These are phyloP conservation scores for Solanum acaule DNA, from an alignment of 257 asterid species.

Conservation along the genomic window DNA sequence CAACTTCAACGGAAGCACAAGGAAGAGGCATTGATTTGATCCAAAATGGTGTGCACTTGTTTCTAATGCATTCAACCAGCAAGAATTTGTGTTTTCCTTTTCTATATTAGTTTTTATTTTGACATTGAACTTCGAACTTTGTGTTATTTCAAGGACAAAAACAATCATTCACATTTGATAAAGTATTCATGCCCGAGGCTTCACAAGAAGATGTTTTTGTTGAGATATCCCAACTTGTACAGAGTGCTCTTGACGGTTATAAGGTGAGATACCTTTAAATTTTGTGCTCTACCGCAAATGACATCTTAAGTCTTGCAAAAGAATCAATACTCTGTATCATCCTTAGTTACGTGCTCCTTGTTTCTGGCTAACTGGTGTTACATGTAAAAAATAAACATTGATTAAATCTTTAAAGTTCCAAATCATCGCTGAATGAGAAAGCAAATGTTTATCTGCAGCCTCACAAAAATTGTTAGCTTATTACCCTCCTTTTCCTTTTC, in stretches of 20 bases:
- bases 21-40: conserved; percentile 77
- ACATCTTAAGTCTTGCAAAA: background rate
- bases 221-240: conserved; percentile 96
- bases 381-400: background rate
- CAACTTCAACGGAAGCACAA: conserved; percentile 48
- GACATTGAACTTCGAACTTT: background rate
- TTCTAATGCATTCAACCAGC: background rate
- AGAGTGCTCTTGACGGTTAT: conserved; percentile 97
- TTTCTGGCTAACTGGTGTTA: background rate
- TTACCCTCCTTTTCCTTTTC: background rate
- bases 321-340: background rate
- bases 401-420: background rate
- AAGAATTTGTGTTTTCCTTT: background rate
- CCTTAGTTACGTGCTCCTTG: background rate
- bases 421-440: background rate
- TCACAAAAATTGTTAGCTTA: background rate
- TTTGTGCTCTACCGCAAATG: background rate
- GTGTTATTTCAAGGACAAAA: conserved; percentile 51
- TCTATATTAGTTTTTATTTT: background rate
- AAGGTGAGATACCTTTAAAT: conserved; percentile 38
- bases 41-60: conserved; percentile 51
- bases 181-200: conserved; percentile 77
- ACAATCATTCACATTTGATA: conserved; percentile 76
- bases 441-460: background rate
- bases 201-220: conserved; percentile 83